Evolutionary conservation across 2,329 filamentous ascomycete genomes (phyloP).

Genomic region (Alternaria incomplexa): DNA sequence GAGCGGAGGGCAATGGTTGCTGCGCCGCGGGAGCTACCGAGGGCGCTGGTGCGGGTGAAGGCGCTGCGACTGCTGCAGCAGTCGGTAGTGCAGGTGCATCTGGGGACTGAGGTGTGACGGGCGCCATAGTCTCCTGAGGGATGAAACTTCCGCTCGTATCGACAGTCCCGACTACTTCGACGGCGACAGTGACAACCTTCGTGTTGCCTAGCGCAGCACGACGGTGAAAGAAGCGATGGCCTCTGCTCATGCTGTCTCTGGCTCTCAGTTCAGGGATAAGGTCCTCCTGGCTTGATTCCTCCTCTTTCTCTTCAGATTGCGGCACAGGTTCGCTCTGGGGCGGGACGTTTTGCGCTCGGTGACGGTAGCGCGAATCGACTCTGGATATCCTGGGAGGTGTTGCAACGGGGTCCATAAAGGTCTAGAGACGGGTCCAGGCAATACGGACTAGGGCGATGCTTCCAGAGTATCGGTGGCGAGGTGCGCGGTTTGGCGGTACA

Average conservation of each 20-base stretch:
- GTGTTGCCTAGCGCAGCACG: constrained; percentile 27
- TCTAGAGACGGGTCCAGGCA: constrained; percentile 16
- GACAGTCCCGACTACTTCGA: constrained; percentile 40
- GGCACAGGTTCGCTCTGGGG: constrained; percentile 6
- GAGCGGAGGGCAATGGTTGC: constrained; percentile 8
- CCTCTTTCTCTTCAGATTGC: constrained; percentile 11
- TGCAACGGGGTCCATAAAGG: constrained; percentile 38
- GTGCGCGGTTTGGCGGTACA: constrained; percentile 28
- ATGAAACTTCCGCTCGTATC: constrained; percentile 38
- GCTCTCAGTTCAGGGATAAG: constrained; percentile 25
- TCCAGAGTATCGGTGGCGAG: constrained; percentile 29
- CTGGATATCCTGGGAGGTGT: constrained; percentile 32
- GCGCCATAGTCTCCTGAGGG: constrained; percentile 27
- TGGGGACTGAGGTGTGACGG: constrained; percentile 7
- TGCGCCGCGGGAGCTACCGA: constrained; percentile 1
- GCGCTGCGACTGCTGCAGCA: background rate
- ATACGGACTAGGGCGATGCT: constrained; percentile 24
- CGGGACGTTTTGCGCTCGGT: constrained; percentile 19
- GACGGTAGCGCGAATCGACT: constrained; percentile 33
- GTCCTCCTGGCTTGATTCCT: constrained; percentile 9
- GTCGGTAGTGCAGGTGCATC: background rate
- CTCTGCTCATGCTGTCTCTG: constrained; percentile 36
- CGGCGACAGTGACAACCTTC: constrained; percentile 34
- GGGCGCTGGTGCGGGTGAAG: background rate
- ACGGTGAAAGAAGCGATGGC: constrained; percentile 44